Conservation (phyloP, 371 early-diverging fungal genomes). For the Mucor racemosus region DNA sequence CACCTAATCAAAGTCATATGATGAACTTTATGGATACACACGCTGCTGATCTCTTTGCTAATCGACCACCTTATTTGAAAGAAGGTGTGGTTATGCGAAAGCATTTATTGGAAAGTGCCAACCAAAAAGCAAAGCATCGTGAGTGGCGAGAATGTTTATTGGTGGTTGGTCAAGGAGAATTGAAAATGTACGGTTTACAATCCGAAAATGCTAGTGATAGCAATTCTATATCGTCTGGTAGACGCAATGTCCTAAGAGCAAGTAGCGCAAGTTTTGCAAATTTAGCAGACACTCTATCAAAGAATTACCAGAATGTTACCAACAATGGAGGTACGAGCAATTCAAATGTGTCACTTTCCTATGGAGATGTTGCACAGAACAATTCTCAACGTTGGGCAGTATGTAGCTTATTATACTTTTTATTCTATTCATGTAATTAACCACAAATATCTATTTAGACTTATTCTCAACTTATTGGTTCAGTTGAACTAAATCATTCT, state of each 20-base stretch:
- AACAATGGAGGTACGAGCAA: background rate
- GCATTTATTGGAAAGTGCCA: conserved; percentile 77
- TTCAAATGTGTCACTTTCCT: conserved; percentile 13
- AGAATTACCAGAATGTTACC: conserved; percentile 2
- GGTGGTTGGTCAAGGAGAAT: conserved; percentile 73
- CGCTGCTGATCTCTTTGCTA: conserved; percentile 29
- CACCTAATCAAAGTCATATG: conserved; percentile 28
- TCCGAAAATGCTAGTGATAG: conserved; percentile 8
- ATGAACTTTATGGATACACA: conserved; percentile 33
- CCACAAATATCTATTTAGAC: conserved; percentile 21
- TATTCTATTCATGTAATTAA: background rate
- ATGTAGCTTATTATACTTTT: conserved; percentile 6
- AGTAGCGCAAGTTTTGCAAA: conserved; percentile 41
- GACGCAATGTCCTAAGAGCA: conserved; percentile 34
- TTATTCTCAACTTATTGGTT: conserved; percentile 48
- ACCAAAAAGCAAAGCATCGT: conserved; percentile 81
- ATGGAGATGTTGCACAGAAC: conserved; percentile 19
- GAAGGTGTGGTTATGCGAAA: conserved; percentile 88
- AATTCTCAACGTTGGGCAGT: conserved; percentile 32
- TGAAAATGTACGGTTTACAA: conserved; percentile 79
- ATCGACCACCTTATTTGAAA: conserved; percentile 57
- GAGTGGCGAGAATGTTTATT: conserved; percentile 87
- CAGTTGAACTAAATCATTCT: conserved; percentile 75
- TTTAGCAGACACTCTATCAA: conserved; percentile 47
- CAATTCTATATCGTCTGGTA: conserved; percentile 36